Conservation (phyloP, 352 stramenopile genomes). For the Phytophthora palmivora region DNA sequence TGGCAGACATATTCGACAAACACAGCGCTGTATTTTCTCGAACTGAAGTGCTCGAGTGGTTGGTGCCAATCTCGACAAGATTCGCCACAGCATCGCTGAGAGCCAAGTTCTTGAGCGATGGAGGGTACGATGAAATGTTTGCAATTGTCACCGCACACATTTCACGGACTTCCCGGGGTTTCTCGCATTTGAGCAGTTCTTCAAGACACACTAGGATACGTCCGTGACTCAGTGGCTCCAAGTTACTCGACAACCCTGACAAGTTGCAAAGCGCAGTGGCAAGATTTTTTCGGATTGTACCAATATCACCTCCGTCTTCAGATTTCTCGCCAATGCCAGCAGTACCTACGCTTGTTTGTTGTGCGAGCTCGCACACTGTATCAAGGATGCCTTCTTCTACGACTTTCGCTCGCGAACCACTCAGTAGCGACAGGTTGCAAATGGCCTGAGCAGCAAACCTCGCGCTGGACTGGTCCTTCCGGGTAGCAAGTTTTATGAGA, state of each 20-base stretch:
- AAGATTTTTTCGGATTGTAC: conserved; percentile 59
- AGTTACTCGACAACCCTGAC: conserved; percentile 69
- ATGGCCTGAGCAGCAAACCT: conserved; percentile 77
- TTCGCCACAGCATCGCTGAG: conserved; percentile 70
- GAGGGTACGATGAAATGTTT: conserved; percentile 73
- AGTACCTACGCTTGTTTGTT: conserved; percentile 29
- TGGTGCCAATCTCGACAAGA: conserved; percentile 60
- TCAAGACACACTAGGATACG: conserved; percentile 78
- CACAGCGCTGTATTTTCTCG: conserved; percentile 82
- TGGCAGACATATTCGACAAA: conserved; percentile 77
- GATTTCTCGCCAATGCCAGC: conserved; percentile 12
- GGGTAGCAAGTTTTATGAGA: conserved; percentile 78
- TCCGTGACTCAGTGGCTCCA: conserved; percentile 70
- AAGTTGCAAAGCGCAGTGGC: conserved; percentile 85
- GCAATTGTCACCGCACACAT: conserved; percentile 77
- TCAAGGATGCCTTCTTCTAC: conserved; percentile 84
- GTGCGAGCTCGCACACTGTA: conserved; percentile 71
- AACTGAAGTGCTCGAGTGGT: conserved; percentile 54
- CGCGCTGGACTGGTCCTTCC: conserved; percentile 62
- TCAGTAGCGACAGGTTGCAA: conserved; percentile 80
- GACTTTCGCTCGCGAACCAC: conserved; percentile 70
- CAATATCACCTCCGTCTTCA: conserved; percentile 32
- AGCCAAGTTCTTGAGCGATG: conserved; percentile 72
- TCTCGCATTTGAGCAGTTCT: conserved; percentile 76
- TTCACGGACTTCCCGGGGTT: conserved; percentile 65